Evolutionary conservation across 2,329 filamentous ascomycete genomes (phyloP).

Genomic region (Xylaria sp.): DNA sequence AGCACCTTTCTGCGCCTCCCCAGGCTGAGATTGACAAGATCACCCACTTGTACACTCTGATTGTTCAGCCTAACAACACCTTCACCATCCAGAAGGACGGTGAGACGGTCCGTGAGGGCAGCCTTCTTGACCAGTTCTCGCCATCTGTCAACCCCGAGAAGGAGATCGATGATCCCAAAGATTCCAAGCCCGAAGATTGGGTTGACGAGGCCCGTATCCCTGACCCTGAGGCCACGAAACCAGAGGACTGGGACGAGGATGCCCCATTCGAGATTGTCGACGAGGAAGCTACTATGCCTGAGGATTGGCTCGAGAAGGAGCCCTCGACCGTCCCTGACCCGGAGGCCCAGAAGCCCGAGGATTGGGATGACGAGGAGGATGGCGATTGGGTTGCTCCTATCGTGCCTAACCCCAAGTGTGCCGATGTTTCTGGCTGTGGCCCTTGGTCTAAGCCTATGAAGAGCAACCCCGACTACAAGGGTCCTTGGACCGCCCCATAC

Average conservation of each 20-base stretch:
- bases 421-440: constrained; percentile 92
- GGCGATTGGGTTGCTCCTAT: constrained; percentile 95
- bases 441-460: constrained; percentile 91
- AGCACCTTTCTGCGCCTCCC: constrained; percentile 89
- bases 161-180: constrained; percentile 95
- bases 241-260: constrained; percentile 99
- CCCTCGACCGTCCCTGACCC: constrained; percentile 86
- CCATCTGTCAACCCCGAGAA: constrained; percentile 92
- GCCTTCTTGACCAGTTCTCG: constrained; percentile 91
- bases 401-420: constrained; percentile 95
- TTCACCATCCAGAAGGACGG: constrained; percentile 93
- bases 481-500: constrained; percentile 93
- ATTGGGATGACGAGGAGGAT: constrained; percentile 99
- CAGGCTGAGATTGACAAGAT: constrained; percentile 90
- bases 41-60: constrained; percentile 93
- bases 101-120: constrained; percentile 87
- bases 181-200: constrained; percentile 95
- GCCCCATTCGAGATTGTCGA: constrained; percentile 96
- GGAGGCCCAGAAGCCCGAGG: constrained; percentile 95
- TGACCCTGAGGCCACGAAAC: constrained; percentile 94
- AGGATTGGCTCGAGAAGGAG: constrained; percentile 96
- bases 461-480: constrained; percentile 97
- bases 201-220: constrained; percentile 91
- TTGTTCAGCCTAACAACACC: constrained; percentile 96
- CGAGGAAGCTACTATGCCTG: constrained; percentile 88